Conservation (phyloP, 2,329 filamentous ascomycete species). For the Apiospora kogelbergensis region DNA sequence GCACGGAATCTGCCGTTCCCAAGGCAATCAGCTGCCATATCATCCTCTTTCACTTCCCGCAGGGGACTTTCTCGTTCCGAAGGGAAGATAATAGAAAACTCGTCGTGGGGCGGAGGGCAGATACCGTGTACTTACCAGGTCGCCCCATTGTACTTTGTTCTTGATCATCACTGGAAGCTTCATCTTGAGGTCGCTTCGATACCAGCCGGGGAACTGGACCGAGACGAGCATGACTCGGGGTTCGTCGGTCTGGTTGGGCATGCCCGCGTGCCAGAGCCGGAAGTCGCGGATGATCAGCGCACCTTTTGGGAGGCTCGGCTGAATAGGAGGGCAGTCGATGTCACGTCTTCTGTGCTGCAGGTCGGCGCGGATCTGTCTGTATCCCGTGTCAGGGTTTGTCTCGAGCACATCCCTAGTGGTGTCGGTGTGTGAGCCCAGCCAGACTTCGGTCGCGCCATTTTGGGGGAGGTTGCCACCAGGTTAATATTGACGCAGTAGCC, state of each 20-base stretch:
- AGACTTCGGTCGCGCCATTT: conserved; percentile 51
- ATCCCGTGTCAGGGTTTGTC: conserved; percentile 7
- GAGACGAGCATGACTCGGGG: conserved; percentile 44
- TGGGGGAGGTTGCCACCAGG: conserved; percentile 42
- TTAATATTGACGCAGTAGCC: conserved; percentile 47
- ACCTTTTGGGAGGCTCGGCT: conserved; percentile 41
- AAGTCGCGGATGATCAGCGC: conserved; percentile 46
- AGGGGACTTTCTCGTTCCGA: no score
- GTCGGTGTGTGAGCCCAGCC: conserved; percentile 47
- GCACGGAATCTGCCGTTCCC: conserved; percentile 18
- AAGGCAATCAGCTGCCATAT: neutral
- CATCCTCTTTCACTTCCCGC: neutral
- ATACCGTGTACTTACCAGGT: conserved; percentile 22
- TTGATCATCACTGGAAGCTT: conserved; percentile 30
- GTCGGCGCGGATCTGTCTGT: conserved; percentile 29
- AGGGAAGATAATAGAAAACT: neutral
- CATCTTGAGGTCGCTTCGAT: conserved; percentile 32
- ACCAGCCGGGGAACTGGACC: conserved; percentile 39
- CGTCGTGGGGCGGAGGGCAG: neutral
- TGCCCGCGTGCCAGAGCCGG: conserved; percentile 49
- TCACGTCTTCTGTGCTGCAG: conserved; percentile 30
- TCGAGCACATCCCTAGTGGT: conserved; percentile 31
- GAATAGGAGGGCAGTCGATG: conserved; percentile 33
- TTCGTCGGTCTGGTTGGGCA: conserved; percentile 42
- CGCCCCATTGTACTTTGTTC: conserved; percentile 33